Evolutionary conservation across 371 early-diverging fungal species (phyloP).

Genomic region (Capniomyces stellatus): DNA sequence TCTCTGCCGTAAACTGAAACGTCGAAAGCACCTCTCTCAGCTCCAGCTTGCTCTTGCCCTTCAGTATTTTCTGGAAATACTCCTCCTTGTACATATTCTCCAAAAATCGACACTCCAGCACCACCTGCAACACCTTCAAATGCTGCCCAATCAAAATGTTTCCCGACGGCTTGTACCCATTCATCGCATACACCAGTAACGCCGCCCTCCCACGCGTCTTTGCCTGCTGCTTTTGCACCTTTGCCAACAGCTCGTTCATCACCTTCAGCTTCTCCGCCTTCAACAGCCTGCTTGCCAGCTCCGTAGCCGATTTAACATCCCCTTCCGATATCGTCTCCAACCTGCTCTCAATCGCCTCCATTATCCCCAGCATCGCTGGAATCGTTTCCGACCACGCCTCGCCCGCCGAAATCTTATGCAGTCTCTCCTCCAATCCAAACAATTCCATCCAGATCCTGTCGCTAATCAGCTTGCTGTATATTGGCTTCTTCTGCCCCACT

Average conservation of each 20-base stretch:
- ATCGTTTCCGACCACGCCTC: background rate
- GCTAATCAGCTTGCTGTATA: background rate
- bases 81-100: background rate
- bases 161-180: background rate
- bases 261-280: background rate
- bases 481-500: background rate
- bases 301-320: background rate
- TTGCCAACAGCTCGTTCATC: background rate
- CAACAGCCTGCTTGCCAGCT: background rate
- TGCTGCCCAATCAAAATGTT: background rate
- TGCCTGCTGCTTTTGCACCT: background rate
- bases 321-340: background rate
- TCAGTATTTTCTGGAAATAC: background rate
- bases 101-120: background rate
- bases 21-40: background rate
- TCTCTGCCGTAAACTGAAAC: background rate
- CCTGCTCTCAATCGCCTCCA: background rate
- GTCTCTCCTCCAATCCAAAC: background rate
- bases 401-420: background rate
- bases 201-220: background rate
- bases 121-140: background rate
- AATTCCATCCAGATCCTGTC: background rate
- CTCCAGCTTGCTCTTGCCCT: background rate
- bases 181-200: background rate
- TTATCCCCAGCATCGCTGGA: background rate